Evolutionary conservation across 2,329 filamentous ascomycete species (phyloP).

Genomic region (Tolypocladium tropicale): DNA sequence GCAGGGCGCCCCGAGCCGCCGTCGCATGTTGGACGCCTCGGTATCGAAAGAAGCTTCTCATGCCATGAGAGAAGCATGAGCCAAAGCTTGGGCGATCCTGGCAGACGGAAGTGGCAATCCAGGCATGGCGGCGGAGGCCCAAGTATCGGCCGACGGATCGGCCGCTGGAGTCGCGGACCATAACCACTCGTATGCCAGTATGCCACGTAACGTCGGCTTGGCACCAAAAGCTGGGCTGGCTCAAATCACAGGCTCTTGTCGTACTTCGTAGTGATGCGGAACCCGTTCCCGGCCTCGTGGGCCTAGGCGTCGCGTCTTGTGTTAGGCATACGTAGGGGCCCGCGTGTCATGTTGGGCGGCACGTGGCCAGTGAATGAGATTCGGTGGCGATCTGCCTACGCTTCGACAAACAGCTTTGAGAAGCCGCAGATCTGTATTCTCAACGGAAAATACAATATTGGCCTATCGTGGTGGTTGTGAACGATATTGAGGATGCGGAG

Average conservation of each 20-base stretch:
- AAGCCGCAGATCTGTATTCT: not conserved
- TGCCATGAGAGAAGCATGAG: not conserved
- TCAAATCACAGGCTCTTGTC: not conserved
- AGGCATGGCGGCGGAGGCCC: not conserved
- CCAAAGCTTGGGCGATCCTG: not conserved
- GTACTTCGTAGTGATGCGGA: not conserved
- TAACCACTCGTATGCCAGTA: not conserved
- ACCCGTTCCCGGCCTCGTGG: not conserved
- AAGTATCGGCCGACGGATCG: not conserved
- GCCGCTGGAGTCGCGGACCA: not conserved
- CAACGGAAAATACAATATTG: too few relatives aligned
- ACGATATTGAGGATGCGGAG: not conserved
- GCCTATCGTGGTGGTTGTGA: too few relatives aligned
- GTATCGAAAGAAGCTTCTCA: not conserved
- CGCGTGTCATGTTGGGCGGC: not conserved
- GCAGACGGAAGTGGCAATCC: not conserved
- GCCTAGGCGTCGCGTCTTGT: not conserved
- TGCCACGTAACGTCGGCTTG: too few relatives aligned
- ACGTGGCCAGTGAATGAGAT: not conserved
- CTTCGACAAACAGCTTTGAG: not conserved
- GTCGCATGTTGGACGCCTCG: not conserved
- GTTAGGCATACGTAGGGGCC: not conserved
- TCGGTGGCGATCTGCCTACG: not conserved
- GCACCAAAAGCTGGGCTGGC: not conserved
- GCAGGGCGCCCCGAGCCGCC: not conserved